Conservation (phyloP, 495 filamentous ascomycete genomes). For the Physcia stellaris region DNA sequence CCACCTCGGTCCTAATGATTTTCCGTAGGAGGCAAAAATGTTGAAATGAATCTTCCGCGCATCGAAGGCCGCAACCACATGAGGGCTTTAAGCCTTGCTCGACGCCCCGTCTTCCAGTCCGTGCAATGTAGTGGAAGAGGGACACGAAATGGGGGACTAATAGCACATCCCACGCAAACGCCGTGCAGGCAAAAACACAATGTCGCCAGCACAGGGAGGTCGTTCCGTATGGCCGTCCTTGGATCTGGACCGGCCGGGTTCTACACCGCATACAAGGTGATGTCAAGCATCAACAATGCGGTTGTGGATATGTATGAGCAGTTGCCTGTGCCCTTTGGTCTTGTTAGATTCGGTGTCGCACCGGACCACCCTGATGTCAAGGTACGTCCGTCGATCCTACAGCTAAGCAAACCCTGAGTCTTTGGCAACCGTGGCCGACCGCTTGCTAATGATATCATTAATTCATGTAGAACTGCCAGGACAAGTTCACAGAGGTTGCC, state of each 20-base stretch:
- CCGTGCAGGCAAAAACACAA: too few relatives aligned
- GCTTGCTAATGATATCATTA: too few relatives aligned
- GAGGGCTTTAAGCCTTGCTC: not conserved
- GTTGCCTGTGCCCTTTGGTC: conserved; percentile 79
- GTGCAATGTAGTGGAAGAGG: not conserved
- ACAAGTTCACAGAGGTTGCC: conserved; percentile 83
- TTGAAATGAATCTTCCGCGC: not conserved
- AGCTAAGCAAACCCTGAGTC: not conserved
- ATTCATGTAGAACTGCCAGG: conserved; percentile 76
- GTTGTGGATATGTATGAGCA: conserved; percentile 94
- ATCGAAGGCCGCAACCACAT: not conserved
- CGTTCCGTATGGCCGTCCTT: conserved; percentile 71
- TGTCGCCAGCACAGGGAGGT: conserved; percentile 29
- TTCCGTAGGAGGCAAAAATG: not conserved
- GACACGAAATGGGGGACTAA: too few relatives aligned
- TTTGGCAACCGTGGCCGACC: not conserved
- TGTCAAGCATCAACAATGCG: conserved; percentile 56
- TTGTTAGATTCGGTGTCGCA: conserved; percentile 87
- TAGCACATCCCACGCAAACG: too few relatives aligned
- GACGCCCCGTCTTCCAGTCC: not conserved
- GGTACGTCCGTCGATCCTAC: conserved; percentile 46
- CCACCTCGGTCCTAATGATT: too few relatives aligned
- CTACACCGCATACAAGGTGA: conserved; percentile 76
- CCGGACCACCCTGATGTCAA: conserved; percentile 98
- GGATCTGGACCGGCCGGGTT: conserved; percentile 95